Evolutionary conservation across 2,329 filamentous ascomycete genomes (phyloP).

Genomic region (Aspergillus pseudoviridinutans): DNA sequence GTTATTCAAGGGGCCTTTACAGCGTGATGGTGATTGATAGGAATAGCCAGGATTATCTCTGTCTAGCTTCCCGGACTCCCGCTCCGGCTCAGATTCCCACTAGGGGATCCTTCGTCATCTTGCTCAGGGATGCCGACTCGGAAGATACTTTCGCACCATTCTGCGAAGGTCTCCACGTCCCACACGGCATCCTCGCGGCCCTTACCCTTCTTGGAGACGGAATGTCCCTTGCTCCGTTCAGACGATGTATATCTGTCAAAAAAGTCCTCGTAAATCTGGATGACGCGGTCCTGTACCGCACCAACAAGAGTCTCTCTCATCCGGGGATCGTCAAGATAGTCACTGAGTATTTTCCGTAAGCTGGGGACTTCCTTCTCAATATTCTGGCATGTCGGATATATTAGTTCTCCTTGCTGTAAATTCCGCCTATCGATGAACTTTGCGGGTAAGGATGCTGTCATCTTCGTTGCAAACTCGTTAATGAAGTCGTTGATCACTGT

Average conservation of each 20-base stretch:
- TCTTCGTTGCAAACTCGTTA: slow-evolving; percentile 52
- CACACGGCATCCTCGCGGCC: slow-evolving; percentile 59
- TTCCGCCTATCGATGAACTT: slow-evolving; percentile 37
- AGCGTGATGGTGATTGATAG: neutral
- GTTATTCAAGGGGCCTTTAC: neutral
- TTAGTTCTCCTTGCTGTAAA: slow-evolving; percentile 37
- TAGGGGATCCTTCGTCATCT: slow-evolving; percentile 5
- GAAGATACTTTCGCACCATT: slow-evolving; percentile 60
- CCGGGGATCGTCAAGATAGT: slow-evolving; percentile 61
- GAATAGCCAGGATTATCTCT: neutral
- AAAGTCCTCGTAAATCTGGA: slow-evolving; percentile 62
- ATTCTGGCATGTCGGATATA: slow-evolving; percentile 48
- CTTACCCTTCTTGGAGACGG: slow-evolving; percentile 52
- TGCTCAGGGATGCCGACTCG: slow-evolving; percentile 45
- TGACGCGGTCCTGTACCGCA: slow-evolving; percentile 61
- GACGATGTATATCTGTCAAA: slow-evolving; percentile 50
- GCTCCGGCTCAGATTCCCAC: slow-evolving; percentile 13
- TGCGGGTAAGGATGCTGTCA: slow-evolving; percentile 48
- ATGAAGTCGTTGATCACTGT: slow-evolving; percentile 65
- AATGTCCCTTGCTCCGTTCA: slow-evolving; percentile 35
- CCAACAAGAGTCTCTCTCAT: slow-evolving; percentile 64
- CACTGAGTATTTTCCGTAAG: slow-evolving; percentile 54
- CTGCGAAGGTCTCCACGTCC: slow-evolving; percentile 61
- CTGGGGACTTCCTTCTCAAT: slow-evolving; percentile 57
- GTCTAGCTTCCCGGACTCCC: slow-evolving; percentile 3